Evolutionary conservation across 345 rosid species (phyloP).

Genomic region (Nephelium lappaceum): DNA sequence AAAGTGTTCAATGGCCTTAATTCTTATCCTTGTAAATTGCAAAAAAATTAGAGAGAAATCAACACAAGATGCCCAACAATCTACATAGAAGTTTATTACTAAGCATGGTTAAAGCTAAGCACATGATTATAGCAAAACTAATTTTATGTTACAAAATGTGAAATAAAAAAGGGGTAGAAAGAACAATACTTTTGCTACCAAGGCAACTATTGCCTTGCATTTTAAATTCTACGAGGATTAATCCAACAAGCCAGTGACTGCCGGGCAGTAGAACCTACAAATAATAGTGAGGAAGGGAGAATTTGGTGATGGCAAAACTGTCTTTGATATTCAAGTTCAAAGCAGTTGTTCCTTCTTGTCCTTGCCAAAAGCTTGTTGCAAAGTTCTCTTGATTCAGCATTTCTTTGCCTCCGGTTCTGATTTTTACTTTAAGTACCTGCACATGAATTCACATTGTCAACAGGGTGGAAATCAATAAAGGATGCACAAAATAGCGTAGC

Average conservation of each 20-base stretch:
- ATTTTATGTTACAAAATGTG: constrained; percentile 23
- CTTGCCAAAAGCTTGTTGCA: not conserved
- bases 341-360: constrained; percentile 13
- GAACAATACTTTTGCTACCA: constrained; percentile 8
- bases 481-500: not conserved
- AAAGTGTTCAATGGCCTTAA: not conserved
- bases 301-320: not conserved
- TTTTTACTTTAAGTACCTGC: constrained; percentile 37
- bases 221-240: not conserved
- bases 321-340: constrained; percentile 11
- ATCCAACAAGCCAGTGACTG: constrained; percentile 11
- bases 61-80: not conserved
- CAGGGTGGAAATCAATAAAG: not conserved
- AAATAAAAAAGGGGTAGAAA: not conserved
- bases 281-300: not conserved
- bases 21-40: not conserved
- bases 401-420: not conserved
- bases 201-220: constrained; percentile 15
- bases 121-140: constrained; percentile 7
- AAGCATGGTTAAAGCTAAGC: not conserved
- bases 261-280: not conserved
- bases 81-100: not conserved
- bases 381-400: not conserved
- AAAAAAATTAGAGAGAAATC: not conserved
- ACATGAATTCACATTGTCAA: constrained; percentile 7